phyloP scores from a whole-genome alignment of 257 asterid species.

The Linderniella brevidens region DNA sequence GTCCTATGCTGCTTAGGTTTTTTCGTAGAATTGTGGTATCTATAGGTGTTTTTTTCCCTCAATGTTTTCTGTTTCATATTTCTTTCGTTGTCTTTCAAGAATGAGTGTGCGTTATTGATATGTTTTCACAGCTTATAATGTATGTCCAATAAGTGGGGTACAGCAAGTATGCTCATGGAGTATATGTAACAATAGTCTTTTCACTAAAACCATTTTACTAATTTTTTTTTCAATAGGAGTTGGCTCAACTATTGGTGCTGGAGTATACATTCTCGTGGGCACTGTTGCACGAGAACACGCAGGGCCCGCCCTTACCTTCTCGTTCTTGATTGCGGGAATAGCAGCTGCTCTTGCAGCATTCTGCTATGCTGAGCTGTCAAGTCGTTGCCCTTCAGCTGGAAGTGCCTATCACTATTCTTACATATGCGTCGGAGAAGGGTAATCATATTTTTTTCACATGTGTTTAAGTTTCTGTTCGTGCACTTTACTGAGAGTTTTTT shows the following conservation, averaged over 20 bases:
- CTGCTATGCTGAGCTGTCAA: constrained; percentile 86
- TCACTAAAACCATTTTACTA: no score
- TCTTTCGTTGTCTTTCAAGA: background rate
- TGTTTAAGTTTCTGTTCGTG: constrained; percentile 10
- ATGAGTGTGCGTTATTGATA: no score
- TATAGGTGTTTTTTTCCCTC: background rate
- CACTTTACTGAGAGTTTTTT: no score
- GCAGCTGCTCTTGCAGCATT: constrained; percentile 97
- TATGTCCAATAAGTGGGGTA: no score
- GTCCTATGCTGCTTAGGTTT: background rate
- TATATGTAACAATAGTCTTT: no score
- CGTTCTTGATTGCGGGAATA: constrained; percentile 82
- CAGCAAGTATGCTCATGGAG: no score
- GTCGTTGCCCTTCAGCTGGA: constrained; percentile 99
- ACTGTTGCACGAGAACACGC: constrained; percentile 95
- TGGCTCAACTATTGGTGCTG: constrained; percentile 94
- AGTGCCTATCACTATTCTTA: constrained; percentile 97
- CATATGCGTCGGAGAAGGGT: constrained; percentile 95
- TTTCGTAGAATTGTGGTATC: background rate
- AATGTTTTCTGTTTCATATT: background rate
- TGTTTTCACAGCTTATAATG: no score
- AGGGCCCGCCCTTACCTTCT: constrained; percentile 80
- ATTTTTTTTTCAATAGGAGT: constrained; percentile 35
- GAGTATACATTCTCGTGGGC: constrained; percentile 89
- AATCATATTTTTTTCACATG: constrained; percentile 10